Conservation (phyloP, 1,139 yeast genomes). For the Blastobotrys capitulatus region DNA sequence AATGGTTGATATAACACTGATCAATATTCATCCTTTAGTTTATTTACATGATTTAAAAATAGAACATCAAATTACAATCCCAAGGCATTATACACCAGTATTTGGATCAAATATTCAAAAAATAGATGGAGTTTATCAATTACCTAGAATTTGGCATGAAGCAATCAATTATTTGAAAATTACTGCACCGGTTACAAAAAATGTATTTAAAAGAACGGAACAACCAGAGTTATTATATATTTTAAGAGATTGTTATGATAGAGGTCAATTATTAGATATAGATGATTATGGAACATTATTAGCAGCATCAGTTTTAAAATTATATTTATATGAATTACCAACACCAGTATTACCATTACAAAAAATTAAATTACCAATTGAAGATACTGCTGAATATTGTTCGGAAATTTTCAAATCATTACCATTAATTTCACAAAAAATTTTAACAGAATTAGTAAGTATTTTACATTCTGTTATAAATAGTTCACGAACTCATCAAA, state of each 20-base stretch:
- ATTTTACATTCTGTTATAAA: conserved; percentile 18
- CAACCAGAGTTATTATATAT: conserved; percentile 26
- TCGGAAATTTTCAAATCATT: conserved; percentile 18
- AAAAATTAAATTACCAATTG: conserved; percentile 27
- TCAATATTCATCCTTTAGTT: conserved; percentile 72
- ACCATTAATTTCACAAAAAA: conserved; percentile 20
- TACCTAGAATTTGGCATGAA: conserved; percentile 31
- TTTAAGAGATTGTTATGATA: conserved; percentile 34
- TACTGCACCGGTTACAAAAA: conserved; percentile 23
- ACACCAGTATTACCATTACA: conserved; percentile 31
- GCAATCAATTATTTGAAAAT: conserved; percentile 23
- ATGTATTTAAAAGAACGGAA: conserved; percentile 27
- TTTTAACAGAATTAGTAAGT: conserved; percentile 22
- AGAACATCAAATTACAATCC: conserved; percentile 31
- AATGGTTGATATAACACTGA: conserved; percentile 63
- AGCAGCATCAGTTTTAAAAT: conserved; percentile 34
- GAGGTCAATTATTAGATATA: conserved; percentile 35
- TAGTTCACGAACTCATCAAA: conserved; percentile 19
- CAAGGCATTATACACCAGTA: conserved; percentile 32
- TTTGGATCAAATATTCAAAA: conserved; percentile 30
- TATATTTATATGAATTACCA: conserved; percentile 34
- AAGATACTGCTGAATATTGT: conserved; percentile 26
- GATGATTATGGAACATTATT: conserved; percentile 36
- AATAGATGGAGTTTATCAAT: conserved; percentile 9
- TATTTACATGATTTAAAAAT: conserved; percentile 48